phyloP scores from a whole-genome alignment of 148 eudicot species.

The Silene uniflora region DNA sequence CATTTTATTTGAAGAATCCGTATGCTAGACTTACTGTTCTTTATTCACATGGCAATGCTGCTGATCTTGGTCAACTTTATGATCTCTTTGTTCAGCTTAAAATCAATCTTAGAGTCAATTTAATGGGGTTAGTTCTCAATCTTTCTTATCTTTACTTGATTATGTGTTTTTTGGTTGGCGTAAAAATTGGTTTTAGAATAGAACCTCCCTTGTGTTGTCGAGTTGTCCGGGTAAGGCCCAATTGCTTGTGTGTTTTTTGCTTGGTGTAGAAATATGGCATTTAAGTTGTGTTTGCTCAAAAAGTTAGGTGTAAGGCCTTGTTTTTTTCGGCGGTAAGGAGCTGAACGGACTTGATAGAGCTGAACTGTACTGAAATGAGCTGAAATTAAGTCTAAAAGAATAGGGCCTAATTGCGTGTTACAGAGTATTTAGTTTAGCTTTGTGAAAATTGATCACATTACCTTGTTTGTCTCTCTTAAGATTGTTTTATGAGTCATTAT shows the following conservation, averaged over 20 bases:
- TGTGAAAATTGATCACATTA: not conserved
- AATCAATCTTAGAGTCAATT: conserved; percentile 88
- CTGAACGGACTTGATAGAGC: too few species aligned
- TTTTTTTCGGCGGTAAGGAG: too few species aligned
- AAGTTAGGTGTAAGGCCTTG: too few species aligned
- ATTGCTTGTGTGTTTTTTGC: too few species aligned
- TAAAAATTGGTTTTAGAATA: too few species aligned
- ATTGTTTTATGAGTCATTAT: too few species aligned
- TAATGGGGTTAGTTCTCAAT: conserved; percentile 59
- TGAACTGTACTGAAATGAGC: too few species aligned
- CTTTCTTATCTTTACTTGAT: not conserved
- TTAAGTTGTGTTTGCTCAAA: not conserved
- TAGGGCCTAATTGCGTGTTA: too few species aligned
- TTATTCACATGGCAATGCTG: conserved; percentile 97
- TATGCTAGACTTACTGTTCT: conserved; percentile 78
- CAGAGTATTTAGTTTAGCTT: not conserved
- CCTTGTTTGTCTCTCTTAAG: not conserved
- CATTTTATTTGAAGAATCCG: conserved; percentile 74
- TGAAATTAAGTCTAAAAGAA: too few species aligned
- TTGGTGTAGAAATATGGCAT: not conserved
- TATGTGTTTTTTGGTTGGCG: not conserved
- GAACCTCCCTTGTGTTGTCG: too few species aligned
- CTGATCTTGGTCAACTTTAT: conserved; percentile 93
- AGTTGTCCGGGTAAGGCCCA: too few species aligned
- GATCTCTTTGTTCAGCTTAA: conserved; percentile 95